These are phyloP conservation scores for Calvatia gigantea DNA, from an alignment of 768 basidiomycete genomes.

Conservation along the genomic window DNA sequence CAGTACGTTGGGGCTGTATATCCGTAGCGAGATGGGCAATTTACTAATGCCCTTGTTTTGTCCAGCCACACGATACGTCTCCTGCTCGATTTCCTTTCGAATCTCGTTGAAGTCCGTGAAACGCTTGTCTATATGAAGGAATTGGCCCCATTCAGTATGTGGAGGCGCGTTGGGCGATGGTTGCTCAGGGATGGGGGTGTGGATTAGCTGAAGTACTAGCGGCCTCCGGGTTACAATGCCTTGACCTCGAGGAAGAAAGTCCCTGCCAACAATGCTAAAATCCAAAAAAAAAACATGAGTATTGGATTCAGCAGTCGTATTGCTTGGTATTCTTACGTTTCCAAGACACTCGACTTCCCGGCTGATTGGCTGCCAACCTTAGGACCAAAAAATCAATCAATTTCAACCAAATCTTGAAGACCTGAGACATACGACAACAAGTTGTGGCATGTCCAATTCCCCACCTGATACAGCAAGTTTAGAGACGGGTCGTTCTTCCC, in stretches of 20 bases:
- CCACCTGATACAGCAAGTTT: slow-evolving; percentile 49
- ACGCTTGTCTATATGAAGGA: slow-evolving; percentile 92
- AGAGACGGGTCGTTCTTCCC: slow-evolving; percentile 6
- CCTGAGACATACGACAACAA: slow-evolving; percentile 68
- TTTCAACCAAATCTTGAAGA: background rate
- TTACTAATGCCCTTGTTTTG: slow-evolving; percentile 99
- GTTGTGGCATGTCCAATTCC: slow-evolving; percentile 90
- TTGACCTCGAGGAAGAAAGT: slow-evolving; percentile 83
- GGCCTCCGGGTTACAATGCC: slow-evolving; percentile 97
- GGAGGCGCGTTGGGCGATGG: slow-evolving; percentile 39
- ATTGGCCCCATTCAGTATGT: slow-evolving; percentile 92
- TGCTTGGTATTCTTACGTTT: slow-evolving; percentile 63
- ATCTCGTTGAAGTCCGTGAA: slow-evolving; percentile 97
- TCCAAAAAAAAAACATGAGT: background rate
- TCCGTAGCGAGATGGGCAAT: slow-evolving; percentile 90
- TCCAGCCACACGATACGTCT: slow-evolving; percentile 95
- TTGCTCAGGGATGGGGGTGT: slow-evolving; percentile 69
- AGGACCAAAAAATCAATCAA: slow-evolving; percentile 10
- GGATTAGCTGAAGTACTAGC: slow-evolving; percentile 92
- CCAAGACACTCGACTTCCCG: slow-evolving; percentile 93
- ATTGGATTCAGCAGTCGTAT: background rate
- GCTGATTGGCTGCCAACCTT: slow-evolving; percentile 97
- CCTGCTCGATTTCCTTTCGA: slow-evolving; percentile 94
- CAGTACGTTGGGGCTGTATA: slow-evolving; percentile 93
- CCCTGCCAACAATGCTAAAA: slow-evolving; percentile 86